phyloP scores from a whole-genome alignment of 2,329 filamentous ascomycete genomes.

The Neofusicoccum cordaticola region DNA sequence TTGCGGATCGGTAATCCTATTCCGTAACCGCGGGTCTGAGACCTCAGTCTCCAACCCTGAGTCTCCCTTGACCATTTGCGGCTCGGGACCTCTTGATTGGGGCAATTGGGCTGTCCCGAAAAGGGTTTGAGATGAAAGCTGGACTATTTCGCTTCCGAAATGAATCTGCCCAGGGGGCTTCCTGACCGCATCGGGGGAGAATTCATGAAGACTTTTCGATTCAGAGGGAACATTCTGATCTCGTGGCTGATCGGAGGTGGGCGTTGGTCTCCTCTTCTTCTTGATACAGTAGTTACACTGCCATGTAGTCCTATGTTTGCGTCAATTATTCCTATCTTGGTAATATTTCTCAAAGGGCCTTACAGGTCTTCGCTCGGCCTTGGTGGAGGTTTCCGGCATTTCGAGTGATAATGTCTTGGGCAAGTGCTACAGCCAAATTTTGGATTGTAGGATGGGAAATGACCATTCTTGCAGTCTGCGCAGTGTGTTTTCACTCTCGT shows the following conservation, averaged over 20 bases:
- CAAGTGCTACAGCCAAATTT: not conserved
- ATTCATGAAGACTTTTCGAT: not conserved
- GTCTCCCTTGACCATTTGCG: not conserved
- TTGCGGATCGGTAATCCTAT: not conserved
- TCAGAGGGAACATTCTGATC: not conserved
- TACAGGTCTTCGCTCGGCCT: not conserved
- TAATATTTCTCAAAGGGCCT: not conserved
- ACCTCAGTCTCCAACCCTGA: not conserved
- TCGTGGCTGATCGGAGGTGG: not conserved
- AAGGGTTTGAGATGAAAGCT: not conserved
- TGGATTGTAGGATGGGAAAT: constrained; percentile 2
- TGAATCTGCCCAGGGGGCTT: not conserved
- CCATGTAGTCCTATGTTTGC: not conserved
- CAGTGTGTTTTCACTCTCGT: not conserved
- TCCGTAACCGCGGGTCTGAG: not conserved
- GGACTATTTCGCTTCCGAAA: not conserved
- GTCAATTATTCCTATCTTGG: no score
- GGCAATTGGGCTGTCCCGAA: not conserved
- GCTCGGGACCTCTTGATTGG: not conserved
- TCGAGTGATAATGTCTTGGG: not conserved
- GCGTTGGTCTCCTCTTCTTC: not conserved
- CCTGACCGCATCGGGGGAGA: not conserved
- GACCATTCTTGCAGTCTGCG: constrained; percentile 5
- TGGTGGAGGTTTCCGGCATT: not conserved
- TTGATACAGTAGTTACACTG: constrained; percentile 4